These are phyloP conservation scores for Rhizophagus sp. DNA, from an alignment of 192 early-diverging fungal genomes.

Conservation along the genomic window DNA sequence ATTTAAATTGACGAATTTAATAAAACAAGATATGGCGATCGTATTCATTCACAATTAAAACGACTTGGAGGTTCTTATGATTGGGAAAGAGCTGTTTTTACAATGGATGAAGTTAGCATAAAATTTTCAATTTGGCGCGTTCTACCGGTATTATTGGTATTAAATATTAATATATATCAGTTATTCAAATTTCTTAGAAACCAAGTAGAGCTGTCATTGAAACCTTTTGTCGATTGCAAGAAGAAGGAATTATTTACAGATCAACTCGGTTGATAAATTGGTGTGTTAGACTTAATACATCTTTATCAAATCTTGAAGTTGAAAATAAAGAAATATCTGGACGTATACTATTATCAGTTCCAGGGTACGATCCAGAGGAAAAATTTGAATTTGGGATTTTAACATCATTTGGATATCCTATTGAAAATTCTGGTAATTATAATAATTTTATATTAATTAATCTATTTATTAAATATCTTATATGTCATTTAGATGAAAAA, in stretches of 20 bases:
- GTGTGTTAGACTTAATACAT: constrained; percentile 95
- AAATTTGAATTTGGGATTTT: constrained; percentile 99
- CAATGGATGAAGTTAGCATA: constrained; percentile 72
- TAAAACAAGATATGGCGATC: constrained; percentile 44
- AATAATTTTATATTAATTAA: background rate
- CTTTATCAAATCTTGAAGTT: constrained; percentile 96
- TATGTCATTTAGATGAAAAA: constrained; percentile 58
- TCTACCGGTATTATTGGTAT: background rate
- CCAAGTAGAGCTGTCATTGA: constrained; percentile 85
- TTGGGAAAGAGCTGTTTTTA: constrained; percentile 91
- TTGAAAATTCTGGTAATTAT: constrained; percentile 66
- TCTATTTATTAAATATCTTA: background rate
- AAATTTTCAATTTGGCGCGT: background rate
- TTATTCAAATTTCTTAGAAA: constrained; percentile 40
- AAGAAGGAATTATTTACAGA: constrained; percentile 95
- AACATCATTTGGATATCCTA: constrained; percentile 90
- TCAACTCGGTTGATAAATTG: constrained; percentile 98
- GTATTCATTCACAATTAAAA: constrained; percentile 87
- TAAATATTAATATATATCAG: background rate
- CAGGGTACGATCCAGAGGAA: constrained; percentile 90
- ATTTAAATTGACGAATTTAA: background rate
- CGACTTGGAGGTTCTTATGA: constrained; percentile 92
- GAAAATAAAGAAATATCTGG: constrained; percentile 88
- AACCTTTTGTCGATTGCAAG: constrained; percentile 91
- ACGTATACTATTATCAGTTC: constrained; percentile 80